Conservation (phyloP, 768 basidiomycete genomes). For the Cyclocybe aegerita region DNA sequence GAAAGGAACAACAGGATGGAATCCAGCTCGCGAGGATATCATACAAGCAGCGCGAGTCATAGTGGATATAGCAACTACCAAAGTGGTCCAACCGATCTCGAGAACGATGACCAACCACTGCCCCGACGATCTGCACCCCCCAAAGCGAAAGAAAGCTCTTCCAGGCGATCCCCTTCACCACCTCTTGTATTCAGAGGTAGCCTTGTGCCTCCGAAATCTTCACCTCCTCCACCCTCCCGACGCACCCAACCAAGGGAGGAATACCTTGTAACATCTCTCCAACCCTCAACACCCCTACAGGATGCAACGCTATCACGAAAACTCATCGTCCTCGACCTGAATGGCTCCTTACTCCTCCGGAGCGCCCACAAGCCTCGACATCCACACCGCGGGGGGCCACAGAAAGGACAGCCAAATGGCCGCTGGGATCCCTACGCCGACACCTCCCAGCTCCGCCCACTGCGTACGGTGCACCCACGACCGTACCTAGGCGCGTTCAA, state of each 20-base stretch:
- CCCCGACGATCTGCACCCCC: too few relatives aligned
- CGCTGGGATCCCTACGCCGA: conserved; percentile 22
- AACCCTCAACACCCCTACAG: conserved; percentile 25
- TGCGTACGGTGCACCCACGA: conserved; percentile 50
- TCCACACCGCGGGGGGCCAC: not conserved
- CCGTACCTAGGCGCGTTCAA: conserved; percentile 67
- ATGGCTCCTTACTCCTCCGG: conserved; percentile 71
- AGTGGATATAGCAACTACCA: too few relatives aligned
- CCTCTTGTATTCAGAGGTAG: too few relatives aligned
- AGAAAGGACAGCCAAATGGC: not conserved
- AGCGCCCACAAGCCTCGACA: conserved; percentile 33
- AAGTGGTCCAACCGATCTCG: too few relatives aligned
- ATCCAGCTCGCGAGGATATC: too few relatives aligned
- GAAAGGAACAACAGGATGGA: too few relatives aligned
- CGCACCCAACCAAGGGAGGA: conserved; percentile 24
- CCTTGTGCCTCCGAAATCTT: not conserved
- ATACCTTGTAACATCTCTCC: conserved; percentile 29
- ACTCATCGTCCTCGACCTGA: conserved; percentile 73
- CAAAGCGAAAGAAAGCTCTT: too few relatives aligned
- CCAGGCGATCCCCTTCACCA: too few relatives aligned
- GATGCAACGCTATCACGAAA: conserved; percentile 43
- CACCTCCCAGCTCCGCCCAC: conserved; percentile 20
- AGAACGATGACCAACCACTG: too few relatives aligned
- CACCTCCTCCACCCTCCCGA: conserved; percentile 6
- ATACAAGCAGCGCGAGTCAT: too few relatives aligned